Evolutionary conservation across 176 grass and related monocot genomes (phyloP), one percentile per base, ranked within the genome.

Genomic region (Triticum monococcum): DNA sequence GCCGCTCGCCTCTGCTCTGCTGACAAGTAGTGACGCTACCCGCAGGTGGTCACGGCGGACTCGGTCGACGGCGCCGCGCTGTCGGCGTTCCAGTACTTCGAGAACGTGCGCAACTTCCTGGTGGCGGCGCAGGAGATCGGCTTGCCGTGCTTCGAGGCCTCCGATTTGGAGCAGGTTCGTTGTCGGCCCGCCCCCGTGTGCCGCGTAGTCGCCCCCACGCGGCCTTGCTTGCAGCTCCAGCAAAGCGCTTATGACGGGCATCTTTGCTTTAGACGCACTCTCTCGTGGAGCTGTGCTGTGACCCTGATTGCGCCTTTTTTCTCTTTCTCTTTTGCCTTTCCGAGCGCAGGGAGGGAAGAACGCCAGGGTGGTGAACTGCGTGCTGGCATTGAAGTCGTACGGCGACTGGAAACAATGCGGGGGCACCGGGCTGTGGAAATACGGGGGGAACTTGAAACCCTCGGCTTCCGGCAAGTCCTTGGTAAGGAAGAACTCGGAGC

Each of bases 51-150:
- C 57, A 90, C 90, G 35, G 92, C 92, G n/a, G 97, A 99, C 68
- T 86, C 97, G 38, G 81, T 96, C 69, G 97, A 99, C 89, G 97
- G 94, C 57, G 92, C 97, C n/a, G 97, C 97, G 26, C 80, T 99
- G 77, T 99, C 89, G n/a, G 97, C 94, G 43, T 96, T 89, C 91
- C 97, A 99, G 83, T 99, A 99, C 87, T 99, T 99, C 87, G 97
- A 99, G 92, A 99, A 99, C 80, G 94, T 99, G 76, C 95, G 97
- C 80, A 99, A 99, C 79, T 99, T 99, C 85, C 97, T 99, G 57
- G 92, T 92, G 43, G 89, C 94, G 64, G 90, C 90, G 82, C 94
- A 94, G 90, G 94, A 96, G 48, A 89, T 99, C 76, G 94, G 90
- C 37, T 73, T 99, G 57, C 97, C 97, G 22, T 91, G 90, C 30